Evolutionary conservation across 2,329 filamentous ascomycete species (phyloP).

Genomic region (Byssochlamys sp.): DNA sequence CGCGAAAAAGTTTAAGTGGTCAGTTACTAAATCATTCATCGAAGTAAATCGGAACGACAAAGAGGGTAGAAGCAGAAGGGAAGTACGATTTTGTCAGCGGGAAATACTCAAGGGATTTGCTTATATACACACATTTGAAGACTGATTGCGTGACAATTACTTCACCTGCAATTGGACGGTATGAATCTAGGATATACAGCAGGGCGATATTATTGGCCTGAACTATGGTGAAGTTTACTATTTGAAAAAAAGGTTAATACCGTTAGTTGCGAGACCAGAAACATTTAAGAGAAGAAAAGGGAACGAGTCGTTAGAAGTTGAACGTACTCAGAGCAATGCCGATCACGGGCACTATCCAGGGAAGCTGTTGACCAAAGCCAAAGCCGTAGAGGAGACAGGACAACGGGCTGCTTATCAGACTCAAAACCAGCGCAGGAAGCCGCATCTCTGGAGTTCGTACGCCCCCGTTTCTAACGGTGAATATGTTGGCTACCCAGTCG

Average conservation of each 20-base stretch:
- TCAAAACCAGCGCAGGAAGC: background rate
- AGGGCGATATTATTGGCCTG: slow-evolving; percentile 43
- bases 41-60: too few species aligned
- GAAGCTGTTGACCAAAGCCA: slow-evolving; percentile 10
- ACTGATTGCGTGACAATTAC: slow-evolving; percentile 44
- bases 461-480: slow-evolving; percentile 7
- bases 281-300: too few species aligned
- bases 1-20: too few species aligned
- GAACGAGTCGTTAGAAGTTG: too few species aligned
- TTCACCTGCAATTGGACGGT: slow-evolving; percentile 49
- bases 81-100: background rate
- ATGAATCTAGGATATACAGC: slow-evolving; percentile 50
- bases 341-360: background rate
- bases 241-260: too few species aligned
- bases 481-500: slow-evolving; percentile 20
- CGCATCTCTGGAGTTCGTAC: slow-evolving; percentile 1
- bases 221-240: background rate
- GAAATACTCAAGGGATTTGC: too few species aligned
- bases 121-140: slow-evolving; percentile 42
- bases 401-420: slow-evolving; percentile 2
- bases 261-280: too few species aligned
- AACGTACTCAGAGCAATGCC: background rate
- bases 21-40: too few species aligned
- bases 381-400: slow-evolving; percentile 19
- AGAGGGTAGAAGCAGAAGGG: too few species aligned